These are phyloP conservation scores for Citrus sp. DNA, from an alignment of 345 rosid genomes.

Conservation along the genomic window DNA sequence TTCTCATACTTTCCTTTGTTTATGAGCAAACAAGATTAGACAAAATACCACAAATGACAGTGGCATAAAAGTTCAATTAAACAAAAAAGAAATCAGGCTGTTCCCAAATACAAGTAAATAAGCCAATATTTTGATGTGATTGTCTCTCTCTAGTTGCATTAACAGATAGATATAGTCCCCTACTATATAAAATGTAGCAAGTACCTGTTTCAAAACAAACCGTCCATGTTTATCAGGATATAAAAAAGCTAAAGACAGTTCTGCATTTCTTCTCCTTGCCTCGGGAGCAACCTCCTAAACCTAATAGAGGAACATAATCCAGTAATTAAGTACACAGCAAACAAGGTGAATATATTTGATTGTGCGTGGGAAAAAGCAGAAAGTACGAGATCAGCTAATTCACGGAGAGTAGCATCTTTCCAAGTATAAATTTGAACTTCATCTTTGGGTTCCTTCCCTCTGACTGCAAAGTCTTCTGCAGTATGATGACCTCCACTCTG, in stretches of 20 bases:
- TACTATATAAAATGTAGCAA: not conserved
- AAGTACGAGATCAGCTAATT: slow-evolving; percentile 56
- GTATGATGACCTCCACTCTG: slow-evolving; percentile 80
- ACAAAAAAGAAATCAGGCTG: not conserved
- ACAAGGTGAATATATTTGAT: not conserved
- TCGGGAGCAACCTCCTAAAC: slow-evolving; percentile 90
- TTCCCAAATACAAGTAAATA: not conserved
- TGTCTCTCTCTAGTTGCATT: not conserved
- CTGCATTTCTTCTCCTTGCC: slow-evolving; percentile 89
- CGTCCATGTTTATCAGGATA: slow-evolving; percentile 82
- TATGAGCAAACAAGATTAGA: not conserved
- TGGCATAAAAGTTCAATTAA: not conserved
- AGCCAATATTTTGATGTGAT: not conserved
- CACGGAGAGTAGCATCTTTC: slow-evolving; percentile 93
- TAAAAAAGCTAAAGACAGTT: slow-evolving; percentile 82
- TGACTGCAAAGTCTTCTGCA: slow-evolving; percentile 78
- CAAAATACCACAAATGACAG: not conserved
- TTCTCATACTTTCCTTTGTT: not conserved
- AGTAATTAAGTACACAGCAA: not conserved
- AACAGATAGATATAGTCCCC: not conserved
- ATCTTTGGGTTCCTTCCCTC: slow-evolving; percentile 95
- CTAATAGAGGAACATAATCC: slow-evolving; percentile 23
- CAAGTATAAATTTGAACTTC: slow-evolving; percentile 97
- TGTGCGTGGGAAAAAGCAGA: not conserved
- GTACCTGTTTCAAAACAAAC: slow-evolving; percentile 72